Conservation (phyloP, 768 basidiomycete species). For the Glaciozyma antarctica region DNA sequence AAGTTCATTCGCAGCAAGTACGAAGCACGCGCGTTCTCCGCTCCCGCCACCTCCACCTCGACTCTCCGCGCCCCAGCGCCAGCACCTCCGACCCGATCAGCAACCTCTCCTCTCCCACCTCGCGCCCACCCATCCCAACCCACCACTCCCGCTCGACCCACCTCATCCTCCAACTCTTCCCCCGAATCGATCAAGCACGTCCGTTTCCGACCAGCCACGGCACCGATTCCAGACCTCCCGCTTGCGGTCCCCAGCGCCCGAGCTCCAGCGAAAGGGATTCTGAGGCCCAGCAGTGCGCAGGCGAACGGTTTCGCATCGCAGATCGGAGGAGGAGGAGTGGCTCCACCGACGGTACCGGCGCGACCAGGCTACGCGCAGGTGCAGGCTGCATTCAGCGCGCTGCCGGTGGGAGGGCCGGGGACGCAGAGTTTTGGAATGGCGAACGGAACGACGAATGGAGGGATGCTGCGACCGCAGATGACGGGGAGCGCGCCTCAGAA, state of each 20-base stretch:
- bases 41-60: slow-evolving; percentile 12
- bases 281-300: slow-evolving; percentile 1
- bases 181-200: slow-evolving; percentile 3
- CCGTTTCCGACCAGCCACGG: background rate
- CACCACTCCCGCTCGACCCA: background rate
- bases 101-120: background rate
- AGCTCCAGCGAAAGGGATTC: background rate
- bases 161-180: background rate
- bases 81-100: background rate
- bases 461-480: background rate
- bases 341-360: background rate
- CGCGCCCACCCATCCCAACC: background rate
- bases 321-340: background rate
- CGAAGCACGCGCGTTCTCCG: slow-evolving; percentile 59
- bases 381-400: no score
- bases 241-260: background rate
- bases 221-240: background rate
- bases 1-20: slow-evolving; percentile 72
- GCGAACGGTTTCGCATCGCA: background rate
- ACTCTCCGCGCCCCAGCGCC: background rate
- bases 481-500: background rate
- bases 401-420: background rate
- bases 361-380: no score
- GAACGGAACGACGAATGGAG: background rate
- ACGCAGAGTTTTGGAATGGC: background rate